These are phyloP conservation scores for Ogataea dorogensis DNA, from an alignment of 805 yeast genomes.

Conservation along the genomic window DNA sequence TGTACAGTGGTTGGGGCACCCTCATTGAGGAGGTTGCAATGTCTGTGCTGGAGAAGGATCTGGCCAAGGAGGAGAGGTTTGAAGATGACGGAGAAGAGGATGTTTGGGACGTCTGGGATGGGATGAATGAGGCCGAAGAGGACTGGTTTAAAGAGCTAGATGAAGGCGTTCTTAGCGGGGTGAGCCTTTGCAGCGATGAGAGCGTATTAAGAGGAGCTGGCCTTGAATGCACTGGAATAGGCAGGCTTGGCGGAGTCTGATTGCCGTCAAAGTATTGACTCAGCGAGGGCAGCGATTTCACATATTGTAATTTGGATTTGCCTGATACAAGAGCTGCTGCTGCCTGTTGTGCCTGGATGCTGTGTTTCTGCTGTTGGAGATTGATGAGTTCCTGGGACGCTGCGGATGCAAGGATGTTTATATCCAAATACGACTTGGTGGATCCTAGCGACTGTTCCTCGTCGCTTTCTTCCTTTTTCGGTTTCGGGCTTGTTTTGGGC, in stretches of 20 bases:
- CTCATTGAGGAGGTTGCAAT: conserved; percentile 23
- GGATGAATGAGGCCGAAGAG: conserved; percentile 5
- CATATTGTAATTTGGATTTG: conserved; percentile 32
- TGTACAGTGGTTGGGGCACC: conserved; percentile 38
- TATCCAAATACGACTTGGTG: conserved; percentile 36
- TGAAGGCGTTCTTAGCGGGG: conserved; percentile 34
- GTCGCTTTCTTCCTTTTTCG: conserved; percentile 19
- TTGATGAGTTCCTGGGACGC: conserved; percentile 53
- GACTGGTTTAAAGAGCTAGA: conserved; percentile 18
- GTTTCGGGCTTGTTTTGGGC: conserved; percentile 7
- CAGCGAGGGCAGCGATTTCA: conserved; percentile 53
- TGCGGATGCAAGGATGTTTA: conserved; percentile 52
- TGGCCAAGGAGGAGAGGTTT: conserved; percentile 17
- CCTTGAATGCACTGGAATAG: conserved; percentile 29
- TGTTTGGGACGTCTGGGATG: conserved; percentile 9
- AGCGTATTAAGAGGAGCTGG: conserved; percentile 35
- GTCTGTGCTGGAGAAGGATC: conserved; percentile 43
- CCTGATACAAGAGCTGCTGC: conserved; percentile 22
- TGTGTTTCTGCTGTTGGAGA: conserved; percentile 32
- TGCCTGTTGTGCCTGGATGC: conserved; percentile 20
- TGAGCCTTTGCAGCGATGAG: conserved; percentile 46
- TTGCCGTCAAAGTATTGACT: conserved; percentile 44
- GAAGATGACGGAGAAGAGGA: conserved; percentile 9
- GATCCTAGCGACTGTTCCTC: conserved; percentile 18
- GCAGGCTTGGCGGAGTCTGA: conserved; percentile 34